Base-by-base conservation (phyloP, 2,329 filamentous ascomycete species). In the Alternaria ventricosa region DNA sequence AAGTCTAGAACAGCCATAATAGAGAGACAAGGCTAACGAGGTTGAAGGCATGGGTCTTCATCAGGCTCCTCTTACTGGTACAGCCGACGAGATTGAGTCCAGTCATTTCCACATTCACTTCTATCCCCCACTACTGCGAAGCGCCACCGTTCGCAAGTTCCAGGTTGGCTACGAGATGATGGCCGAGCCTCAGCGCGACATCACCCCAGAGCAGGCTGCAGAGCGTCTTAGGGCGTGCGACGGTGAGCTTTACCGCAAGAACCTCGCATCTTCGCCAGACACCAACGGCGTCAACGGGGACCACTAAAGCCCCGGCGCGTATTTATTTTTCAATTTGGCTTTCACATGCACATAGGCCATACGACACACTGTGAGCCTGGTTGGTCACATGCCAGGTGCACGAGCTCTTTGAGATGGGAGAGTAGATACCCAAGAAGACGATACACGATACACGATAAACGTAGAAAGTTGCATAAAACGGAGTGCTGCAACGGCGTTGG, bases 91-190 rank as follows among this genome's bases (percentile, higher is more conserved):
- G 80, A 87, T 95, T 57, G 92, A 97, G 72, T 89, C 89, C 65
- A 93, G 92, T 70, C 95, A 97, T 81, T 89, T 99, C 77, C 96
- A 99, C 80, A 90, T 99, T 84, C 96, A 99, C 83, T 99, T 99
- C 81, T 98, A 97, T 79, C 96, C 96, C 45, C 96, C 96, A 12
- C 85, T 99, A 50, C 85, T 99, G 68, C 89, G 96, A 60, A 97
- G 94, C 50, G 94, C 96, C 3, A 97, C 94, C 0, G 94, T 99
- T 50, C 90, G 92, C 71, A 99, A 99, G 83, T 99, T 98, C 82
- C 82, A 98, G 56, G 96, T 99, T 33, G 96, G 96, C 67, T 98
- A 97, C 78, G 96, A 99, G 82, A 87, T 99, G 82, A 89, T 99
- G 88, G 96, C 92, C 2, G 96, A 99, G 82, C 95, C 96, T n/a